phyloP scores from a whole-genome alignment of 2,329 filamentous ascomycete species.

The Sarocladium strictum region DNA sequence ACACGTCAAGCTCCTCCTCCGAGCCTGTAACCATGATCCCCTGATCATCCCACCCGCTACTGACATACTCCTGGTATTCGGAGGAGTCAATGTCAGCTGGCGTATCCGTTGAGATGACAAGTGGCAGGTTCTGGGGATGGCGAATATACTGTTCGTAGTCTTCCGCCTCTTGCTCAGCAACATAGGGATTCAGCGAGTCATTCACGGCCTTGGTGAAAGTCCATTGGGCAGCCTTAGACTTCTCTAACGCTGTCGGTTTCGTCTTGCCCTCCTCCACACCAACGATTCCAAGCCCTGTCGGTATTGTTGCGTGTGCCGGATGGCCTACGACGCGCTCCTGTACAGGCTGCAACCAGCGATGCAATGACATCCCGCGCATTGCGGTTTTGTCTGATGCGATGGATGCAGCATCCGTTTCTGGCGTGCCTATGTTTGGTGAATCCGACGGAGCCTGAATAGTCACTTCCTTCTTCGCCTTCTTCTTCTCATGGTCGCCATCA shows the following conservation, averaged over 20 bases:
- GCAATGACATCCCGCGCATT: conserved; percentile 47
- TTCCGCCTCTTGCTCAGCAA: conserved; percentile 68
- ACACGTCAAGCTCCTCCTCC: conserved; percentile 45
- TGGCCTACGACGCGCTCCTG: conserved; percentile 12
- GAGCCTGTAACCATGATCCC: conserved; percentile 47
- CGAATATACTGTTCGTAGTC: conserved; percentile 87
- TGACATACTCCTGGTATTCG: conserved; percentile 78
- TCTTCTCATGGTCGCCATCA: conserved; percentile 56
- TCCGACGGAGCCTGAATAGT: background rate
- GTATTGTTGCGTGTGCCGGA: background rate
- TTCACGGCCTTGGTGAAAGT: conserved; percentile 81
- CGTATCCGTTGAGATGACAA: conserved; percentile 67
- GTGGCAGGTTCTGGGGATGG: conserved; percentile 81
- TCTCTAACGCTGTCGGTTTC: conserved; percentile 61
- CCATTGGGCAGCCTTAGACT: conserved; percentile 78
- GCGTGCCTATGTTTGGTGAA: background rate
- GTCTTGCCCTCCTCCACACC: conserved; percentile 25
- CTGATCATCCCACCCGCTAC: conserved; percentile 59
- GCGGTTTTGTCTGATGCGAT: conserved; percentile 30
- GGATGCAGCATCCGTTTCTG: conserved; percentile 36
- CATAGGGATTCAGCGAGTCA: conserved; percentile 78
- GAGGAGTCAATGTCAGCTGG: conserved; percentile 51
- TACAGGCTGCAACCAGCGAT: conserved; percentile 54
- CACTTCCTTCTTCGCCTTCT: conserved; percentile 60
- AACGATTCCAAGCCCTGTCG: background rate